These are phyloP conservation scores for Globisporangium apiculatum DNA, from an alignment of 352 stramenopile genomes.

Conservation along the genomic window DNA sequence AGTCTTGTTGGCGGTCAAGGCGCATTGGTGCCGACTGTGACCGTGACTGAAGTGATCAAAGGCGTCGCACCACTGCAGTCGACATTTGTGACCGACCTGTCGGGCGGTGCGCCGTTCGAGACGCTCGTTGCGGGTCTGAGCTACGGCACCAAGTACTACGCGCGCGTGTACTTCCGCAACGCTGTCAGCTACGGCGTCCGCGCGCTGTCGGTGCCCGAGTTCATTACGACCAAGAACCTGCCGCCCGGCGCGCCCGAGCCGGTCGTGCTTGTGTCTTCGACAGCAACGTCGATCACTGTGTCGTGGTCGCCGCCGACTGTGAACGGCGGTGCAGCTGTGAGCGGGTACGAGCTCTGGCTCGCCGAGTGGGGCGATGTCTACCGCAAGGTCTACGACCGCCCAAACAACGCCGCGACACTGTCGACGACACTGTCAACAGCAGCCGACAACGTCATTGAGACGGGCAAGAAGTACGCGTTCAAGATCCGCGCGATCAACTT, in stretches of 20 bases:
- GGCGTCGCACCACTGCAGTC: conserved; percentile 38
- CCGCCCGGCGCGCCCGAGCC: conserved; percentile 78
- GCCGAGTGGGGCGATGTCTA: conserved; percentile 91
- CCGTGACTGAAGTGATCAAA: conserved; percentile 43
- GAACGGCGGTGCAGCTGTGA: conserved; percentile 90
- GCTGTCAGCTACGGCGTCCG: conserved; percentile 76
- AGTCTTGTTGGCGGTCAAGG: conserved; percentile 37
- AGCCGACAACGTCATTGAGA: conserved; percentile 86
- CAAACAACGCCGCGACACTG: conserved; percentile 62
- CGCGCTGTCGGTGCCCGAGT: conserved; percentile 60
- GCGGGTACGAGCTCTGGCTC: conserved; percentile 94
- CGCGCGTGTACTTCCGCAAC: conserved; percentile 89
- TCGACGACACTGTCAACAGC: conserved; percentile 71
- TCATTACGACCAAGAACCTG: conserved; percentile 83
- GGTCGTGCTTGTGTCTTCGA: conserved; percentile 88
- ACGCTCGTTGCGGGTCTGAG: conserved; percentile 56
- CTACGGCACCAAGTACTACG: conserved; percentile 88
- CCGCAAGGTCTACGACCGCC: conserved; percentile 92
- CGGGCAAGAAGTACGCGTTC: conserved; percentile 90
- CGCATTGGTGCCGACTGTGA: conserved; percentile 30
- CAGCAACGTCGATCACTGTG: conserved; percentile 86
- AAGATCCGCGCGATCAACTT: conserved; percentile 94
- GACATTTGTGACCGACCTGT: conserved; percentile 69
- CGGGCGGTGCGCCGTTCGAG: conserved; percentile 59
- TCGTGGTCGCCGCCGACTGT: conserved; percentile 85